Base-by-base conservation (phyloP, 768 basidiomycete genomes). In the Podaxis sp. region DNA sequence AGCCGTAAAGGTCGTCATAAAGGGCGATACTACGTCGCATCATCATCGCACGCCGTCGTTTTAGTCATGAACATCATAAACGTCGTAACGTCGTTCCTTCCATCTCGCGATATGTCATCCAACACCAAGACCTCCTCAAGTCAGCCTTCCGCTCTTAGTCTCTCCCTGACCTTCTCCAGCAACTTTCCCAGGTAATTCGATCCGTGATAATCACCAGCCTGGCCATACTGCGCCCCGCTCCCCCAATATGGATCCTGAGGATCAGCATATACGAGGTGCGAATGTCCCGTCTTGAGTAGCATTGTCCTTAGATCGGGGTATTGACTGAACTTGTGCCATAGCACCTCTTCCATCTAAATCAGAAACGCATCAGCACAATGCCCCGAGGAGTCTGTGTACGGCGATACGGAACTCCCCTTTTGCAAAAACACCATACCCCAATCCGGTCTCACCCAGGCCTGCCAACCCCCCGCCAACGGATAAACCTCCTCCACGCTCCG, bases 281-380 rank as follows among this genome's bases (percentile, higher is more conserved):
- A 76, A 15, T 77, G 67, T 8, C 80, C 82, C 2, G 90, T 91
- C 22, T 72, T 68, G 24, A 90, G 69, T 15, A 93, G 80, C 68
- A 83, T 68, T 22, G 64, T 63, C 38, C 85, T 82, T 58, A 93
- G 71, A 33, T 82, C 75, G 0, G 82, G 75, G 69, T 94, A 89
- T 75, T 93, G 91, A 53, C 75, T 80, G 67, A 93, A 88, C 70
- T 94, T 94, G 64, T 80, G 68, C 64, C 80, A 80, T 54, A 92
- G 67, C 38, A 88, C 89, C 7, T 88, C 84, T 48, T 88, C 84
- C 85, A 91, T 84, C 90, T 90, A 62, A 60, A 52, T 54, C 57
- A 53, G 46, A 52, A 22, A 37, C 12, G 17, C 50, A 24, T 56
- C 13, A 62, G 48, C 24, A 36, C 4, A 36, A 7, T 10, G 12